A percentile compares a stretch with the other conserved stretches of the same genome.
Evolutionary conservation across 305 asterid species (phyloP).

Genomic region (Fraxinus greggii): DNA sequence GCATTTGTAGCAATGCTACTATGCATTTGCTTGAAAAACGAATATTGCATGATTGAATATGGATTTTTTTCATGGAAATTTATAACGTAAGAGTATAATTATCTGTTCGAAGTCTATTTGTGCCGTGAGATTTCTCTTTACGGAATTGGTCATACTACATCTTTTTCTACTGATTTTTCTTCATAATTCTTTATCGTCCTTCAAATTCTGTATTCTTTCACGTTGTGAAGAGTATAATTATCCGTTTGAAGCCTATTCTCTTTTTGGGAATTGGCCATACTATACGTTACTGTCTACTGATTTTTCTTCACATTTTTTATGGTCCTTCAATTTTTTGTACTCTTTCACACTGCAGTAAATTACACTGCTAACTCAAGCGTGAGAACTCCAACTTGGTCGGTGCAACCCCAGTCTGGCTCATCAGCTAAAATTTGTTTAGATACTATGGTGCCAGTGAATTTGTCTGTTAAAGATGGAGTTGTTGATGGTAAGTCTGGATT

Average conservation of each 20-base stretch:
- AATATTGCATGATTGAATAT: neutral
- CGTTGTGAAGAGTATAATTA: constrained; percentile 30
- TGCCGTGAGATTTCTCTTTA: neutral
- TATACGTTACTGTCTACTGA: constrained; percentile 13
- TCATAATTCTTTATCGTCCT: constrained; percentile 1
- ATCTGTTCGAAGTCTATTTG: constrained; percentile 10
- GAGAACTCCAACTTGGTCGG: constrained; percentile 72
- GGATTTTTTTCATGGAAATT: constrained; percentile 5
- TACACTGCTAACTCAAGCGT: constrained; percentile 44
- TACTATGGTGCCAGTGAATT: constrained; percentile 46
- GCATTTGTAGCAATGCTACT: constrained; percentile 2
- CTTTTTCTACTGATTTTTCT: constrained; percentile 17
- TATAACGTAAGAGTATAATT: neutral
- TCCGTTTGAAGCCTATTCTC: constrained; percentile 15
- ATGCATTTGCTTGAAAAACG: neutral
- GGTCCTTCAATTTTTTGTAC: constrained; percentile 14
- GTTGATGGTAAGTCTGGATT: constrained; percentile 53
- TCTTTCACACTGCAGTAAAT: constrained; percentile 46
- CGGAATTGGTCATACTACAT: neutral
- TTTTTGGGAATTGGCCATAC: neutral
- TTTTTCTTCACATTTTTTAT: constrained; percentile 11
- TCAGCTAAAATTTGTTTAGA: constrained; percentile 51
- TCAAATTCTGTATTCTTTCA: constrained; percentile 15
- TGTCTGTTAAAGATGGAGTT: constrained; percentile 50
- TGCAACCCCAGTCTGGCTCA: constrained; percentile 57